phyloP scores from a whole-genome alignment of 129 eudicot genomes.

The Centrapalus pauciflorus region DNA sequence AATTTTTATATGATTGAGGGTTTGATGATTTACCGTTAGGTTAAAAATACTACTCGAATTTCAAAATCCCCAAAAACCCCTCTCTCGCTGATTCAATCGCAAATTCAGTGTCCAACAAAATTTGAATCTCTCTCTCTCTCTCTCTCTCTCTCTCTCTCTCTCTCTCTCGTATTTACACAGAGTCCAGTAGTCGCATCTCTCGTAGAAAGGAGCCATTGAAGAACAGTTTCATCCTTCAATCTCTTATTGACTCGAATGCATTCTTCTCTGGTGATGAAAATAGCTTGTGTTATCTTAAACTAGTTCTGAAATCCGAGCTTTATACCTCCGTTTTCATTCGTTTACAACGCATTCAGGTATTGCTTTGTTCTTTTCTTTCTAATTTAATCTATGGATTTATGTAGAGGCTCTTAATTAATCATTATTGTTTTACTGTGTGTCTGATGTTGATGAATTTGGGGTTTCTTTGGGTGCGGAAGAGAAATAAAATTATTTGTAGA shows the following conservation, averaged over 20 bases:
- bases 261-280: neutral
- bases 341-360: conserved; percentile 4
- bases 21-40: conserved; percentile 9
- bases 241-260: neutral
- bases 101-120: conserved; percentile 8
- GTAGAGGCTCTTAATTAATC: neutral
- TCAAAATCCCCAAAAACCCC: conserved; percentile 27
- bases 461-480: conserved; percentile 9
- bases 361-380: neutral
- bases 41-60: conserved; percentile 8
- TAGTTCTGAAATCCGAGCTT: conserved; percentile 3
- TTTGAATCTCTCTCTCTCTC: conserved; percentile 21
- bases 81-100: conserved; percentile 26
- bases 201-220: neutral
- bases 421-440: neutral
- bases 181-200: conserved; percentile 9
- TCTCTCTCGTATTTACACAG: neutral
- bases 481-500: neutral
- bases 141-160: conserved; percentile 11
- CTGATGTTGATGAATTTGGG: conserved; percentile 15
- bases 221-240: conserved; percentile 5
- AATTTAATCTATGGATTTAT: neutral
- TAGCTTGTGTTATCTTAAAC: neutral
- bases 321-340: neutral
- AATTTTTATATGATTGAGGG: neutral